These are phyloP conservation scores for Scleroderma bovista DNA, from an alignment of 768 basidiomycete genomes.

Conservation along the genomic window DNA sequence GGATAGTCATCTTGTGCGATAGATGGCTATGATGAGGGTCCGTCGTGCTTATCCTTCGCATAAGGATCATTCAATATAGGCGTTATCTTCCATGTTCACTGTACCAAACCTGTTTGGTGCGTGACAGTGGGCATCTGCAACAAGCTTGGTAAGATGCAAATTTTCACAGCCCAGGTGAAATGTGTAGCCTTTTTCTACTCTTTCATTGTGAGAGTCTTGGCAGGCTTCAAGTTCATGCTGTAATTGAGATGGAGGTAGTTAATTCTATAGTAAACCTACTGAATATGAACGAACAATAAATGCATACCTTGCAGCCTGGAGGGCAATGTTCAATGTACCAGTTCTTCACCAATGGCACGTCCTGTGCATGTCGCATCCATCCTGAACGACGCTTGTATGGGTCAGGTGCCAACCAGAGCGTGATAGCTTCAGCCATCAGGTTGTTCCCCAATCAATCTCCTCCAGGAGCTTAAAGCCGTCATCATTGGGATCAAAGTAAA, in stretches of 20 bases:
- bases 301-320: conserved; percentile 80
- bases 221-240: conserved; percentile 98
- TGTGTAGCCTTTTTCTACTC: conserved; percentile 99
- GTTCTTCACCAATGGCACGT: conserved; percentile 92
- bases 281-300: background rate
- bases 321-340: conserved; percentile 99
- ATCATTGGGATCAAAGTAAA: conserved; percentile 97
- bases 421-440: conserved; percentile 92
- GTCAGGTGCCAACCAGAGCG: conserved; percentile 97
- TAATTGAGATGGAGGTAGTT: conserved; percentile 96
- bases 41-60: too few relatives aligned
- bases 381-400: conserved; percentile 93
- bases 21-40: too few relatives aligned
- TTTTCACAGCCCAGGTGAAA: conserved; percentile 99
- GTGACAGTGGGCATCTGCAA: conserved; percentile 98
- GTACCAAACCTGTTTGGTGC: too few relatives aligned
- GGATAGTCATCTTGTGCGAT: too few relatives aligned
- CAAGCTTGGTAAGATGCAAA: conserved; percentile 92
- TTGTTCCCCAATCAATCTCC: conserved; percentile 75
- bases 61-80: too few relatives aligned
- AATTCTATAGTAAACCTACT: conserved; percentile 44
- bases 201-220: conserved; percentile 96
- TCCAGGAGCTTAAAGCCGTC: conserved; percentile 87
- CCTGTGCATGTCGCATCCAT: conserved; percentile 89
- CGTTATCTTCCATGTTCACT: too few relatives aligned